These are phyloP conservation scores for Suillus fuscotomentosus DNA, from an alignment of 768 basidiomycete genomes.

Conservation along the genomic window DNA sequence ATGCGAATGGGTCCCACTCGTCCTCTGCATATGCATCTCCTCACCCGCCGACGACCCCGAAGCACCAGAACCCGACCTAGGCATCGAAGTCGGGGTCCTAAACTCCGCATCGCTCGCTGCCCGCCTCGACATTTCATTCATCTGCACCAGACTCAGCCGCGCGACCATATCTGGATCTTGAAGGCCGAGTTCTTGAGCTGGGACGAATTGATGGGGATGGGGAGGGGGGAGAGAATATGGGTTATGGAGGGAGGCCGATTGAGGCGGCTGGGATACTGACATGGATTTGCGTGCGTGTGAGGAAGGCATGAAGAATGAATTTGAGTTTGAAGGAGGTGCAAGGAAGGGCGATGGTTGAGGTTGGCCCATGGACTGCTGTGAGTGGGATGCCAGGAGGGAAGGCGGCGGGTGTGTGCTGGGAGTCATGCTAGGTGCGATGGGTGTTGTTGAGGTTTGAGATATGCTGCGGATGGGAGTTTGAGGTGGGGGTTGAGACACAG, in stretches of 20 bases:
- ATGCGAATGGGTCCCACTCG: conserved; percentile 15
- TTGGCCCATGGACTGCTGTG: conserved; percentile 7
- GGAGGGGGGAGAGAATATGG: conserved; percentile 2
- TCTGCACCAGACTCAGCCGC: conserved; percentile 67
- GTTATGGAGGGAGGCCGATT: not conserved
- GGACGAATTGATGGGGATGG: not conserved
- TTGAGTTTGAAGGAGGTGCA: conserved; percentile 15
- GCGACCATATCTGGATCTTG: conserved; percentile 56
- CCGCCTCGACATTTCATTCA: conserved; percentile 75
- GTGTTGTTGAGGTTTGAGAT: conserved; percentile 6
- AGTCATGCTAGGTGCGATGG: conserved; percentile 27
- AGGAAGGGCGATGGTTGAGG: conserved; percentile 16
- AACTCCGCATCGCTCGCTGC: conserved; percentile 42
- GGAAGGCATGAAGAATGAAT: not conserved
- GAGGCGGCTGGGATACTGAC: not conserved
- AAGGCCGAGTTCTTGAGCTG: conserved; percentile 43
- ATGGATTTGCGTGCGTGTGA: conserved; percentile 7
- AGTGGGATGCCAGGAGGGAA: conserved; percentile 21
- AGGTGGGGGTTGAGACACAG: conserved; percentile 7
- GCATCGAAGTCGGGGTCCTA: conserved; percentile 14
- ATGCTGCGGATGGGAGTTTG: conserved; percentile 19
- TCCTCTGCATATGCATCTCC: conserved; percentile 47
- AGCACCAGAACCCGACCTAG: conserved; percentile 15
- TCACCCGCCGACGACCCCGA: conserved; percentile 38
- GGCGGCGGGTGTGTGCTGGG: conserved; percentile 32